A percentile compares a stretch with the other conserved stretches of the same genome.
Evolutionary conservation across 176 grass and related monocot genomes (phyloP).

Genomic region (Chloris gayana): DNA sequence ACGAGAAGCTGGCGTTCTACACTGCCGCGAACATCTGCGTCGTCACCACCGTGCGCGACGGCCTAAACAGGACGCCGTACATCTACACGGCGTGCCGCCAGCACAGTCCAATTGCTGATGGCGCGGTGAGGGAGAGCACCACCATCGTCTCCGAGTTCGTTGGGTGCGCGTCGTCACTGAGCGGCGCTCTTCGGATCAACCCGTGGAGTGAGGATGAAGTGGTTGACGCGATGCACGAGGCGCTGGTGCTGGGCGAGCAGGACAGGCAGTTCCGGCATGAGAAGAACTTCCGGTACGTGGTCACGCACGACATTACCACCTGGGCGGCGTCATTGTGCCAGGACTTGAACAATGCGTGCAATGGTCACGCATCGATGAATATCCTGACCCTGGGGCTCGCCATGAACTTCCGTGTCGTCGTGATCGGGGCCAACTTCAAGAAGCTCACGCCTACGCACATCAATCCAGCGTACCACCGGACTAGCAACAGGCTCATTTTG

Average conservation of each 20-base stretch:
- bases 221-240: constrained; percentile 81
- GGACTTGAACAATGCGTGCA: constrained; percentile 78
- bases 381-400: too few relatives aligned
- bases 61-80: too few relatives aligned
- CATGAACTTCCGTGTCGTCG: too few relatives aligned
- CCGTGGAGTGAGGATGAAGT: constrained; percentile 82
- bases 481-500: too few relatives aligned
- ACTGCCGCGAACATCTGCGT: too few relatives aligned
- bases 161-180: constrained; percentile 88
- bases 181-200: constrained; percentile 73
- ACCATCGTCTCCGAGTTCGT: constrained; percentile 76
- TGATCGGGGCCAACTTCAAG: too few relatives aligned
- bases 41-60: too few relatives aligned
- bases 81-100: too few relatives aligned
- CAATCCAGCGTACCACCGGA: neutral
- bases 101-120: too few relatives aligned
- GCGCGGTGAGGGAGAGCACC: too few relatives aligned
- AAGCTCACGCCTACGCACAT: too few relatives aligned
- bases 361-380: constrained; percentile 72
- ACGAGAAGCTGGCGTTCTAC: too few relatives aligned
- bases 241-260: constrained; percentile 63
- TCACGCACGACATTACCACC: constrained; percentile 75
- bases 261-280: constrained; percentile 93
- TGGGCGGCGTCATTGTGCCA: constrained; percentile 66
- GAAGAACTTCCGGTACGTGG: constrained; percentile 87